Base-by-base conservation (phyloP, 2,329 filamentous ascomycete species). In the Aplosporella prunicola region DNA sequence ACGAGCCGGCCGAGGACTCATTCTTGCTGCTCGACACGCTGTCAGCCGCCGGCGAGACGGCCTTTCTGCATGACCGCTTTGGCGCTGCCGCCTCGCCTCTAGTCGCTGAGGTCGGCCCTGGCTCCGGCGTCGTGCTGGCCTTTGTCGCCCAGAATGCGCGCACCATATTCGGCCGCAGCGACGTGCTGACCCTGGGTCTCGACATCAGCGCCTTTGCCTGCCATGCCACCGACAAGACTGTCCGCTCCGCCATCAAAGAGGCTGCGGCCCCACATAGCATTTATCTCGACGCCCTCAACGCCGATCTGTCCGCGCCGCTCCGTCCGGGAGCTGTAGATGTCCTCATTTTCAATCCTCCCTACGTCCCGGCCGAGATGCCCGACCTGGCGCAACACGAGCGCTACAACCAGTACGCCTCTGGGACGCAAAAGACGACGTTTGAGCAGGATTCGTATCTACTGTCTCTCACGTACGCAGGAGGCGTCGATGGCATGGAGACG, bases 1-100 rank as follows among this genome's bases (percentile, higher is more conserved):
- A 98, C 63, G 88, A 95, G 56, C 91, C 91, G 23, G 82, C 89
- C 9, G 91, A 98, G 62, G 91, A 98, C 65, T 95, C 88, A 5
- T 98, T 86, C 56, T 75, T 98, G 29, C 74, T 98, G 32, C 76
- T 98, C 20, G 89, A 98, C 63, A 93, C 88, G 0, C 72, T 98
- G 29, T 89, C 88, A 0, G 81, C 79, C 2, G 42, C 67, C 1
- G 57, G 72, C 2, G 86, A 94, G 61, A 74, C 68, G 4, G 48
- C 64, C 16, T 94, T 86, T 58, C 74, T 95, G 14, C 67, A 68
- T 13, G 41, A 61, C 5, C 74, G 74, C 28, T 93, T 94, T 55
- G 38, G 27, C 47, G 47, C 45, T 16, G 30, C 44, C 20, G 37
- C 38, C 16, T 47, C 66, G 1, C 59, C 70, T 1, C 61, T 94